A percentile compares a stretch with the other conserved stretches of the same genome.
phyloP scores from a whole-genome alignment of 2,329 filamentous ascomycete species.

The Sphaerulina vaccinii region DNA sequence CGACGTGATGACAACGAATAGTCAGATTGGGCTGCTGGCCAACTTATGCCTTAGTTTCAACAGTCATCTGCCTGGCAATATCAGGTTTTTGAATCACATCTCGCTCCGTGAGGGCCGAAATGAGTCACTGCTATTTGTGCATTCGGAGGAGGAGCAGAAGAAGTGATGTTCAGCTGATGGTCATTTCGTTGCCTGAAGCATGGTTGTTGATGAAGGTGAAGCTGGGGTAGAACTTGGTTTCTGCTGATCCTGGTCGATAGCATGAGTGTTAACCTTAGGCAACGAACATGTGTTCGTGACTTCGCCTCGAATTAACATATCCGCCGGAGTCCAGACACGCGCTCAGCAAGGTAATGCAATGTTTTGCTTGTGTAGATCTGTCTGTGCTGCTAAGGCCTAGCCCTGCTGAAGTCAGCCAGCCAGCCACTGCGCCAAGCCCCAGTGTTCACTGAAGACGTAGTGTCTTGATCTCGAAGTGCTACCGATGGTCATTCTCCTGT shows the following conservation, averaged over 20 bases:
- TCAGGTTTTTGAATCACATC: neutral
- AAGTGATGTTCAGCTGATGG: neutral
- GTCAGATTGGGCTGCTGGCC: neutral
- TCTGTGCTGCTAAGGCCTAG: no score
- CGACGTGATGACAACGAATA: neutral
- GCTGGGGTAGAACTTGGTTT: slow-evolving; percentile 2
- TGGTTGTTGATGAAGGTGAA: neutral
- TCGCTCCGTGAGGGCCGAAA: slow-evolving; percentile 4
- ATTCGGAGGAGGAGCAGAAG: neutral
- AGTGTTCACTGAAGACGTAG: no score
- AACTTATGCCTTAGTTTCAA: slow-evolving; percentile 7
- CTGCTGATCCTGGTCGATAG: slow-evolving; percentile 1
- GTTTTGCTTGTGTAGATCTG: no score
- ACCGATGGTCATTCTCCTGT: no score
- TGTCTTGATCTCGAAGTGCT: no score
- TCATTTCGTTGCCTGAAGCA: neutral
- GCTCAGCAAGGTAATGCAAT: no score
- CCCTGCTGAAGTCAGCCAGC: no score
- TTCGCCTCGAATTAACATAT: no score
- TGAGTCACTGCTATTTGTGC: slow-evolving; percentile 12
- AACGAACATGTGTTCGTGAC: neutral
- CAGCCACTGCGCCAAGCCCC: no score
- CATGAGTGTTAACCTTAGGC: neutral
- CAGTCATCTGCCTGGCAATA: slow-evolving; percentile 1
- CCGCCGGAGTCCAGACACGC: no score